Percentiles rank a stretch among this genome's conserved stretches.
Conservation (phyloP, 2,329 filamentous ascomycete genomes). For the Rhynchosporium secalis region DNA sequence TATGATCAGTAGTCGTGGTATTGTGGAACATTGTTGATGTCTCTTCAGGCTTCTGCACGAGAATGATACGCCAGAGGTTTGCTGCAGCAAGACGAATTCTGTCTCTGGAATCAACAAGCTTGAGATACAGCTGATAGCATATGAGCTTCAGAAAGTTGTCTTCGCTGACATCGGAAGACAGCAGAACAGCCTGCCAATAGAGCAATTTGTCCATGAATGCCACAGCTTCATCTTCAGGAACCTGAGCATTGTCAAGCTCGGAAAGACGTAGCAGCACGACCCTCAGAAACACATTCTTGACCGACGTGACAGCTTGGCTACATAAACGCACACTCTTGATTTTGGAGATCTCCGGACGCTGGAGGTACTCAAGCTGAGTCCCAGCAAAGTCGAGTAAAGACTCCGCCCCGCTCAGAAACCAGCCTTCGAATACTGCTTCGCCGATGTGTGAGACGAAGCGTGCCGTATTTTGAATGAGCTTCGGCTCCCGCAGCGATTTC, state of each 20-base stretch:
- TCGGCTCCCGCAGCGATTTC: conserved; percentile 74
- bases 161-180: conserved; percentile 75
- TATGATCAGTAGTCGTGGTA: conserved; percentile 68
- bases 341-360: conserved; percentile 76
- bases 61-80: conserved; percentile 84
- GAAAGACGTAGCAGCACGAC: conserved; percentile 80
- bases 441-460: conserved; percentile 78
- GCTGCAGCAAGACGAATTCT: conserved; percentile 74
- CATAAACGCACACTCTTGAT: conserved; percentile 91
- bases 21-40: conserved; percentile 72
- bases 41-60: conserved; percentile 90
- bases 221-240: conserved; percentile 61
- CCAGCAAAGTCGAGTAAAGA: conserved; percentile 83
- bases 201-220: conserved; percentile 80
- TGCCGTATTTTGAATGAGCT: conserved; percentile 81
- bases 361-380: conserved; percentile 81
- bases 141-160: conserved; percentile 82
- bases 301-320: conserved; percentile 74
- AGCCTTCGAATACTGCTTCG: conserved; percentile 92
- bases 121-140: conserved; percentile 90
- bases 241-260: conserved; percentile 70
- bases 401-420: conserved; percentile 89
- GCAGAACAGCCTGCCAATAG: conserved; percentile 93
- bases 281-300: conserved; percentile 75
- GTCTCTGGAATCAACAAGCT: conserved; percentile 70